Evolutionary conservation across 2,329 filamentous ascomycete species (phyloP).

Genomic region (Raffaelea deltoideospora): DNA sequence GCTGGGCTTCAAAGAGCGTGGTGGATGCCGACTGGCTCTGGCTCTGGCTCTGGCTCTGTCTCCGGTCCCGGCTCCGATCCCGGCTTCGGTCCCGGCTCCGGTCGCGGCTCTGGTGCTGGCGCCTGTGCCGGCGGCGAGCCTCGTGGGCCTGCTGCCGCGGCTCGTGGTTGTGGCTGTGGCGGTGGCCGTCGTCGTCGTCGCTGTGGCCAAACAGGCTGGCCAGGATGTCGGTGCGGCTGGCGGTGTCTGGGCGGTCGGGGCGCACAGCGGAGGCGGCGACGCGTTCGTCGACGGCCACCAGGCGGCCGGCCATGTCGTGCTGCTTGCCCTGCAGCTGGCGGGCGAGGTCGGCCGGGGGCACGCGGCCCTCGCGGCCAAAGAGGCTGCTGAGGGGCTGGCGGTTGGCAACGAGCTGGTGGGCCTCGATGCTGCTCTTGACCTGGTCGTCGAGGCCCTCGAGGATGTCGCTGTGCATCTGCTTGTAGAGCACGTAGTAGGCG

Average conservation of each 20-base stretch:
- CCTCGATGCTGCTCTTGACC: constrained; percentile 57
- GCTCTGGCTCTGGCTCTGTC: too few species aligned
- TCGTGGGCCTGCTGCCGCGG: background rate
- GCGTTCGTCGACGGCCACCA: constrained; percentile 47
- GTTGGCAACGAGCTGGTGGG: constrained; percentile 59
- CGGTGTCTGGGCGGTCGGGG: constrained; percentile 39
- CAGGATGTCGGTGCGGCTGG: constrained; percentile 8
- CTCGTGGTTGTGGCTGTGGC: background rate
- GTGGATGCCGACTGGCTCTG: too few species aligned
- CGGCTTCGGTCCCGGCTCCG: too few species aligned
- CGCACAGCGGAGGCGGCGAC: constrained; percentile 40
- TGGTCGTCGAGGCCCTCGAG: constrained; percentile 66
- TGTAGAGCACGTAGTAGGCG: constrained; percentile 81
- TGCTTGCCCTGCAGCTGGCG: constrained; percentile 52
- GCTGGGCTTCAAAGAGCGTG: constrained; percentile 2
- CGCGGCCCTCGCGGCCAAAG: constrained; percentile 57
- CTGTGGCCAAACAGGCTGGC: constrained; percentile 24
- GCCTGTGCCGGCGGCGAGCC: background rate
- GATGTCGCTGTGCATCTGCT: constrained; percentile 77
- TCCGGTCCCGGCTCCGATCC: too few species aligned
- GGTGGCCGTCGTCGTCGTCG: constrained; percentile 5
- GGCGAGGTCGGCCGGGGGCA: constrained; percentile 47
- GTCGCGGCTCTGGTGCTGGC: too few species aligned
- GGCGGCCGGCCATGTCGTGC: constrained; percentile 40
- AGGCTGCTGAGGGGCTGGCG: constrained; percentile 60